A percentile compares a stretch with the other conserved stretches of the same genome.
Evolutionary conservation across 257 asterid species (phyloP).

Genomic region (Rehmannia glutinosa): DNA sequence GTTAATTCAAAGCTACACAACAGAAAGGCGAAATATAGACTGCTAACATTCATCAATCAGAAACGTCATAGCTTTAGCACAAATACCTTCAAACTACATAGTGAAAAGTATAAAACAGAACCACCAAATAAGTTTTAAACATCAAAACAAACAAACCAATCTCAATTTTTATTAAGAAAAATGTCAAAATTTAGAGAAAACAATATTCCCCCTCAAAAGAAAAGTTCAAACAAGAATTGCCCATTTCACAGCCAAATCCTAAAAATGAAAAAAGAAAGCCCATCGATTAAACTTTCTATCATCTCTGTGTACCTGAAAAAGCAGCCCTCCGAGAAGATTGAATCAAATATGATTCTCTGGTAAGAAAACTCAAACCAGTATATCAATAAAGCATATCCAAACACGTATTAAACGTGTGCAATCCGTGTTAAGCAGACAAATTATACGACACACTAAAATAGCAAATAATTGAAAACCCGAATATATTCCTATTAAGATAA

Average conservation of each 20-base stretch:
- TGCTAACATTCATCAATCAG: background rate
- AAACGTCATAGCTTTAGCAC: background rate
- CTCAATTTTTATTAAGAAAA: background rate
- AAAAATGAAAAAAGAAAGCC: background rate
- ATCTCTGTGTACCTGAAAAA: constrained; percentile 12
- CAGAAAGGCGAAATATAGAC: background rate
- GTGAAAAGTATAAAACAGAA: too few species aligned
- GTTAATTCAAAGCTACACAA: background rate
- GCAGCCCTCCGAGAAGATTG: background rate
- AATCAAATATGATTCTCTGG: constrained; percentile 19
- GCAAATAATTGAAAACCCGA: background rate
- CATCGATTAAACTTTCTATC: too few species aligned
- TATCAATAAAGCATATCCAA: constrained; percentile 18
- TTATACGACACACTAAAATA: background rate
- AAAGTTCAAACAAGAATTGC: background rate
- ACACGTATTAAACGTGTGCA: constrained; percentile 3
- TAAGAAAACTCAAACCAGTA: constrained; percentile 8
- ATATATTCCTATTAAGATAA: background rate
- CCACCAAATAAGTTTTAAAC: background rate
- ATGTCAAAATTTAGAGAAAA: background rate
- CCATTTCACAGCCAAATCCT: background rate
- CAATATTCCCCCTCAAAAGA: background rate
- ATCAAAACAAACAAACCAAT: background rate
- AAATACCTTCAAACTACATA: constrained; percentile 12
- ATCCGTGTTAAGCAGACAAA: constrained; percentile 13